Percentiles rank a stretch among this genome's conserved stretches.
Evolutionary conservation across 495 filamentous ascomycete species (phyloP).

Genomic region (Aspergillus cavernicola): DNA sequence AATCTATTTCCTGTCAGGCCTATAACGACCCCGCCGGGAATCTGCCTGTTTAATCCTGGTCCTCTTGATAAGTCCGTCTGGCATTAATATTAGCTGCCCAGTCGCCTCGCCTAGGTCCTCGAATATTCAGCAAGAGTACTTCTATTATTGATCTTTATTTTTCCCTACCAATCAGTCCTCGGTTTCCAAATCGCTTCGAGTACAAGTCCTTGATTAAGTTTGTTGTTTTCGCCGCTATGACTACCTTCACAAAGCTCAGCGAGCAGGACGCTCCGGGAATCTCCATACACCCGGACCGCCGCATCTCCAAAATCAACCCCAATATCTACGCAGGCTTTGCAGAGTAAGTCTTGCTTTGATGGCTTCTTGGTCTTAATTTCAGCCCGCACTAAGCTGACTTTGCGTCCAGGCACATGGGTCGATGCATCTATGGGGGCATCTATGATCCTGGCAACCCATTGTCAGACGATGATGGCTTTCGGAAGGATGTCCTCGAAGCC

Average conservation of each 20-base stretch:
- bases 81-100: conserved; percentile 22
- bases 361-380: neutral
- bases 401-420: conserved; percentile 65
- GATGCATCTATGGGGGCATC: conserved; percentile 82
- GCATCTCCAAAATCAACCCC: conserved; percentile 64
- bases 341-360: conserved; percentile 45
- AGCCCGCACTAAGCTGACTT: conserved; percentile 10
- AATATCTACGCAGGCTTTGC: conserved; percentile 76
- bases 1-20: conserved; percentile 6
- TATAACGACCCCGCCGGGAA: conserved; percentile 21
- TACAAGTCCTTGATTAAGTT: conserved; percentile 11
- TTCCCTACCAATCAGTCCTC: conserved; percentile 19
- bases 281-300: conserved; percentile 54
- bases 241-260: conserved; percentile 63
- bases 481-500: conserved; percentile 68
- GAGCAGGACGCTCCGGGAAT: conserved; percentile 57
- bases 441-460: conserved; percentile 69
- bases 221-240: conserved; percentile 42
- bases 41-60: conserved; percentile 18
- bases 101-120: conserved; percentile 14
- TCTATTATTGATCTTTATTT: conserved; percentile 11
- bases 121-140: conserved; percentile 7
- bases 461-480: conserved; percentile 71
- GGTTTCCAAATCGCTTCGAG: neutral
- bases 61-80: conserved; percentile 3